Evolutionary conservation across 2,329 filamentous ascomycete genomes (phyloP), one percentile per base, ranked within the genome.

Genomic region (Apiospora marii): DNA sequence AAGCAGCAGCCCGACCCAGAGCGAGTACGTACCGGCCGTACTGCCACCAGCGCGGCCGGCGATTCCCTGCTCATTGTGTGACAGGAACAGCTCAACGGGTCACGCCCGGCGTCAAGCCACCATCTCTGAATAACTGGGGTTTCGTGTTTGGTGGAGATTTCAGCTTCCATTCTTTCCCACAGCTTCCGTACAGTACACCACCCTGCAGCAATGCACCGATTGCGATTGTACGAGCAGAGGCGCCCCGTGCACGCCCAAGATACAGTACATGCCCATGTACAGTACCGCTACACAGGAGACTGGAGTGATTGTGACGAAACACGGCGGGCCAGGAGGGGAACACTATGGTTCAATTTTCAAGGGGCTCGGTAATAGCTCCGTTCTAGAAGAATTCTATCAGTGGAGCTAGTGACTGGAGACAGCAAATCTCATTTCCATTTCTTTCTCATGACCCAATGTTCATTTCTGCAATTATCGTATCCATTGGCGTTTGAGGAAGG

Each of bases 381-480:
- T 64, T 64, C 58, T 64, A 64, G 58, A 64, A 64, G n/a, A 30
- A 64, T 64, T 64, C 58, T 64, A 64, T 64, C 58, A 64, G 58
- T 64, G 58, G 58, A 64, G 58, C 58, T 64, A 64, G 58, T 22
- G 30, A n/a, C 58, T 64, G 58, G 58, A 64, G 30, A 22, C 58
- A 41, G 34, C 58, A 41, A 41, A 41, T 41, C 58, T 64, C 58
- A 64, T 64, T 64, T 64, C 58, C 58, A 64, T 64, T 64, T 61
- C 34, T 37, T 64, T 22, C 34, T 41, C 19, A 41, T 27, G 49
- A 51, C 24, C 49, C 49, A 51, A 51, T 41, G 19, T 64, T 64
- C 58, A 64, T 64, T 64, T 64, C 58, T 64, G 4, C 22, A 8
- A 64, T 41, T 64, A 64, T 64, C 58, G 58, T 64, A n/a, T 64